A percentile compares a stretch with the other conserved stretches of the same genome.
These are phyloP conservation scores for Lentinus tigrinus DNA, from an alignment of 768 basidiomycete species.

Conservation along the genomic window DNA sequence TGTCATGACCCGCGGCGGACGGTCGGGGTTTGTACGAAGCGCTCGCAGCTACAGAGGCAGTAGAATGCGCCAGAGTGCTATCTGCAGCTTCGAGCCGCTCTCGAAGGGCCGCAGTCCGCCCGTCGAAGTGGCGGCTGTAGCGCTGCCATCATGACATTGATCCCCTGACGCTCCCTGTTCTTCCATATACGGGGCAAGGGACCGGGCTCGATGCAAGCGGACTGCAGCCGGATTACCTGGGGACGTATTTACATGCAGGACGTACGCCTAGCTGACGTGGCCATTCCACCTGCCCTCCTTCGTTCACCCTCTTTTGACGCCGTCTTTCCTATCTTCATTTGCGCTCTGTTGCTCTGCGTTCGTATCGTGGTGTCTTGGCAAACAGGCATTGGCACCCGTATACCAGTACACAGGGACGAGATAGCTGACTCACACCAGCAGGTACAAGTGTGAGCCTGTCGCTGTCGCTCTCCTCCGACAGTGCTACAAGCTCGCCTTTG, in stretches of 20 bases:
- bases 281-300: not conserved
- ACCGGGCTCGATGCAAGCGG: not conserved
- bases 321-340: not conserved
- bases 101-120: not conserved
- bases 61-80: conserved; percentile 4
- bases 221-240: conserved; percentile 9
- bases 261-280: not conserved
- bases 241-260: conserved; percentile 7
- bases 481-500: not conserved
- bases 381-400: not conserved
- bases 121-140: conserved; percentile 6
- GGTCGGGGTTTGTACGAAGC: conserved; percentile 9
- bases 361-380: not conserved
- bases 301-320: not conserved
- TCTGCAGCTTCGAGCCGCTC: conserved; percentile 13
- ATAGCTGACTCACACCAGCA: not conserved
- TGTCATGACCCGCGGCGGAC: not conserved
- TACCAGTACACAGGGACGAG: not conserved
- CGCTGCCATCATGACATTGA: conserved; percentile 4
- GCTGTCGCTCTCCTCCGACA: not conserved
- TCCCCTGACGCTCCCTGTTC: conserved; percentile 7
- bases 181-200: conserved; percentile 6
- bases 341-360: not conserved
- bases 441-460: not conserved
- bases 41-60: conserved; percentile 18